phyloP scores from a whole-genome alignment of 2,329 filamentous ascomycete species.

The Tolypocladium ophioglossoides region DNA sequence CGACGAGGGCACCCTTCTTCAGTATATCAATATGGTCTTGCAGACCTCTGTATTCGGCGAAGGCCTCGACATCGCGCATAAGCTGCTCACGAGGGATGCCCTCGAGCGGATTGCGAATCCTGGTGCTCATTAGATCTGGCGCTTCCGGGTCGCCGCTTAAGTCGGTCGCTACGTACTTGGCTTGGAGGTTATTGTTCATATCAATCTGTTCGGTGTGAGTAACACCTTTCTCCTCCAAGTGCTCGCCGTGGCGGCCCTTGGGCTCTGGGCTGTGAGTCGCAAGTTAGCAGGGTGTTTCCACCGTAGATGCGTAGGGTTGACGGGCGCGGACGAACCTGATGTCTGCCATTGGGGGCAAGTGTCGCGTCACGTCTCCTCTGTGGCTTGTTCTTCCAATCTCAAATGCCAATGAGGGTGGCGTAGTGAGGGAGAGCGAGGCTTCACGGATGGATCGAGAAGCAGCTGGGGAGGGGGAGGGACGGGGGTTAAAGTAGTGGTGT shows the following conservation, averaged over 20 bases:
- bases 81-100: conserved; percentile 40
- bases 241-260: conserved; percentile 7
- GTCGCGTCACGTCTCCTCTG: neutral
- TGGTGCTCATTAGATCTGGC: conserved; percentile 7
- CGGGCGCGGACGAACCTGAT: conserved; percentile 6
- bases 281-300: neutral
- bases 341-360: conserved; percentile 11
- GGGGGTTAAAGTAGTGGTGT: conserved; percentile 4
- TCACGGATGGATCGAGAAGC: conserved; percentile 1
- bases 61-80: conserved; percentile 47
- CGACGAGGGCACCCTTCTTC: conserved; percentile 44
- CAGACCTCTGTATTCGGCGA: conserved; percentile 49
- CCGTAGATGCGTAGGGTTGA: too few relatives aligned
- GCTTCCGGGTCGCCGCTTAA: neutral
- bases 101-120: conserved; percentile 35
- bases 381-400: neutral
- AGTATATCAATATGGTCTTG: conserved; percentile 46
- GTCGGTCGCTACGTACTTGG: conserved; percentile 24
- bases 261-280: conserved; percentile 3
- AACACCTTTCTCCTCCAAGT: conserved; percentile 17
- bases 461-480: conserved; percentile 4
- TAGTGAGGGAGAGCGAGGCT: neutral
- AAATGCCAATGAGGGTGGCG: neutral
- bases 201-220: conserved; percentile 21
- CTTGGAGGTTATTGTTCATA: conserved; percentile 28